Conservation (phyloP, 73 alveolate genomes). For the Symbiodinium natans region DNA sequence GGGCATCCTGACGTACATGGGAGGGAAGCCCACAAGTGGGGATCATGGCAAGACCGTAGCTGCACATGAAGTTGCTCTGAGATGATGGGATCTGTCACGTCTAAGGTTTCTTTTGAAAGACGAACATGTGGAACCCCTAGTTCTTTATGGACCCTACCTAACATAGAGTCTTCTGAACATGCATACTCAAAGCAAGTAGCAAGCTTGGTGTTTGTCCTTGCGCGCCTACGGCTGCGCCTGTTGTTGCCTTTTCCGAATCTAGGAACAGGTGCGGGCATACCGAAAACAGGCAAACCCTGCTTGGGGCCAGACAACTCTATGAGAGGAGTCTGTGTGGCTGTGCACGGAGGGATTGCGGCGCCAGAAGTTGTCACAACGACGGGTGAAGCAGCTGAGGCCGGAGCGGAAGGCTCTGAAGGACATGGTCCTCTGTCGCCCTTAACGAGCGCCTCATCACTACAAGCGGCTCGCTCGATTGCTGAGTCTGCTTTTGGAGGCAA, state of each 20-base stretch:
- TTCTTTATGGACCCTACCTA: neutral
- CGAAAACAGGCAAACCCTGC: too few species aligned
- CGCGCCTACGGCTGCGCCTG: neutral
- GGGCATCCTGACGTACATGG: constrained; percentile 1
- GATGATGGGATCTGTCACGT: neutral
- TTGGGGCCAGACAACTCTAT: neutral
- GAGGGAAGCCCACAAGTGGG: neutral
- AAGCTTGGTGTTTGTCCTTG: neutral
- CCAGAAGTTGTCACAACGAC: neutral
- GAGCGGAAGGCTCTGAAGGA: neutral
- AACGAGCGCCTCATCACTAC: neutral
- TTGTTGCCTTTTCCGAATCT: neutral
- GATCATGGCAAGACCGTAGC: too few species aligned
- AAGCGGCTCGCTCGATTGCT: neutral
- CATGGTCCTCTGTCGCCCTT: neutral
- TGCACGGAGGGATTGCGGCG: neutral
- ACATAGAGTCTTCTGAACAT: neutral
- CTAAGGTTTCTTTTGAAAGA: neutral
- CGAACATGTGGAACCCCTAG: neutral
- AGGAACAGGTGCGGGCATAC: neutral
- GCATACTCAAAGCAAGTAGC: neutral
- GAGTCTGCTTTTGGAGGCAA: neutral
- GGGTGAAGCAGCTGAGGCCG: too few species aligned
- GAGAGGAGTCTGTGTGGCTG: neutral
- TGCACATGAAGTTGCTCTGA: neutral